Conservation (phyloP, 768 basidiomycete genomes). For the Floccularia luteovirens region DNA sequence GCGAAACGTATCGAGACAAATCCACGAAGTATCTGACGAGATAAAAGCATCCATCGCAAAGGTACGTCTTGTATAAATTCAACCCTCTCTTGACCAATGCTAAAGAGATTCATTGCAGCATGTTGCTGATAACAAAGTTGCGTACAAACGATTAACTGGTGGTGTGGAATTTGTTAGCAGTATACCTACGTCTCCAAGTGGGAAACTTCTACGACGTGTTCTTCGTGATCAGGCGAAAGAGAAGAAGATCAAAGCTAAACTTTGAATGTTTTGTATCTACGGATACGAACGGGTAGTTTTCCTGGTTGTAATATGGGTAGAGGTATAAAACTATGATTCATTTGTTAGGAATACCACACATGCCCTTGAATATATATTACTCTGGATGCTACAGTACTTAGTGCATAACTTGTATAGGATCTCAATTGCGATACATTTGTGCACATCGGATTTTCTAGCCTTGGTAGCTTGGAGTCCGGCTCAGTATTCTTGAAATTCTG, state of each 20-base stretch:
- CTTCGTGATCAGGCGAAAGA: slow-evolving; percentile 39
- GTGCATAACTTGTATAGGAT: too few relatives aligned
- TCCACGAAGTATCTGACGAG: slow-evolving; percentile 16
- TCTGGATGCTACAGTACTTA: too few relatives aligned
- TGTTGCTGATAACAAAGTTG: slow-evolving; percentile 45
- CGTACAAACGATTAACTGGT: slow-evolving; percentile 52
- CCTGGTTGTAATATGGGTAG: too few relatives aligned
- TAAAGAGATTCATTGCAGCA: slow-evolving; percentile 23
- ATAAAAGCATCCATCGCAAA: slow-evolving; percentile 41
- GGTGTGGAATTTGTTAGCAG: slow-evolving; percentile 47
- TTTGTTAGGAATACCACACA: too few relatives aligned
- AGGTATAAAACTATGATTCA: too few relatives aligned
- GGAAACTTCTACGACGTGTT: slow-evolving; percentile 42
- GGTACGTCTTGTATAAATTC: slow-evolving; percentile 17
- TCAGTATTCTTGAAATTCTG: too few relatives aligned
- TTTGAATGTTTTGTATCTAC: too few relatives aligned
- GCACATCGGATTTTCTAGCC: too few relatives aligned
- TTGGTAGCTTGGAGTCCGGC: too few relatives aligned
- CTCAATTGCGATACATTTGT: too few relatives aligned
- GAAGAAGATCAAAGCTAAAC: background rate
- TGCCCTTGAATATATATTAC: too few relatives aligned
- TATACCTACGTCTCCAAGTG: slow-evolving; percentile 61
- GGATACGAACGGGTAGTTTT: too few relatives aligned
- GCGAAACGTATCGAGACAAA: slow-evolving; percentile 21
- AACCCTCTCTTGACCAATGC: slow-evolving; percentile 1